Base-by-base conservation (phyloP, 106 monocot species). In the Dendrobium huoshanense region DNA sequence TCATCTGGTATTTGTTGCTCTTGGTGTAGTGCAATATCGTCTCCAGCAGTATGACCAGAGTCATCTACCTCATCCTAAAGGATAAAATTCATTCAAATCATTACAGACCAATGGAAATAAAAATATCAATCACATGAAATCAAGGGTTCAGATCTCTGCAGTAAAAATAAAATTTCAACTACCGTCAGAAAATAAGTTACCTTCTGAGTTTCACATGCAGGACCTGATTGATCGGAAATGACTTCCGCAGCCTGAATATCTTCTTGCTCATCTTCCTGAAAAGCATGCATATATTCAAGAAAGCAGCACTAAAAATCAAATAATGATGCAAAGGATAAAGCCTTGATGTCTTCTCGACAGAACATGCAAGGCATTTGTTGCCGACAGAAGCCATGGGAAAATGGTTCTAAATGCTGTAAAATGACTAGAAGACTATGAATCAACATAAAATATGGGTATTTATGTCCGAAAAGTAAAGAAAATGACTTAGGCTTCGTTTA, bases 1-100 rank as follows among this genome's bases (percentile, higher is more conserved):
- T 88, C 85, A 72, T 82, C 86, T 44, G 44, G 31, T 9, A 45
- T 81, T 65, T 86, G 82, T 40, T 77, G 87, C 75, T 87, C 90
- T 8, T 73, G 58, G 25, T 79, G 81, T 3, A 25, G 41, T 15
- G 72, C 74, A 25, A 16, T 25, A 54, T 74, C 9, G 8, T 88
- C 88, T 27, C 11, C 77, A 49, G 81, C 18, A 70, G 82, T 45
- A 42, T 78, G 15, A 51, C 51, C 82, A 33, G 72, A 44, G 2
- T 19, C 27, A 19, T 84, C 82, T 55, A 72, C 42, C 31, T 88
- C 91, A 59, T 85, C 82, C 91, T 91, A 78, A 70, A 25, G 72
- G 51, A 41, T 7, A 33, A 31, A 77, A 79, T 47, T 47, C 7
- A 55, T 33, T 72, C 37, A 72, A 72, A 37, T 72, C 67, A 67